Base-by-base conservation (phyloP, 371 early-diverging fungal species). In the Rhizopus delemar region DNA sequence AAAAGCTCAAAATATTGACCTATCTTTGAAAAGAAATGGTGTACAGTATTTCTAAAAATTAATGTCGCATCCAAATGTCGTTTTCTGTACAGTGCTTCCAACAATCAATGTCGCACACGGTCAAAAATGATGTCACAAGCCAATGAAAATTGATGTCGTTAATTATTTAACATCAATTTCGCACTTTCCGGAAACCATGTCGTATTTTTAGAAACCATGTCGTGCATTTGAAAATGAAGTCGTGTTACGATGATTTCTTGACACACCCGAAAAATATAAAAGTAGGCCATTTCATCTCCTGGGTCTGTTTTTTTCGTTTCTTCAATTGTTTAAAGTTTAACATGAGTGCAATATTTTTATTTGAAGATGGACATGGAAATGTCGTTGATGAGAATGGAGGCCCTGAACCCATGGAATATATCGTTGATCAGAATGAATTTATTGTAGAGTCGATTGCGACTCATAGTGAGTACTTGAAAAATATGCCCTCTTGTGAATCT, bases 351-450 rank as follows among this genome's bases (percentile, higher is more conserved):
- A 39, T 50, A 53, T 53, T 62, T 62, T 62, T 61, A 56, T 57
- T 39, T 62, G 57, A 57, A 62, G 57, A 57, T 57, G 63, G 52
- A 45, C 53, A 46, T 46, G 63, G 57, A 32, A 56, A 62, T 22
- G 22, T 22, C 22, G 22, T 22, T 22, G 22, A 22, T 22, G 22
- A 22, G 22, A 22, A 22, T 22, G 22, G 22, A 22, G 22, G 22
- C 22, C 22, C 22, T 22, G 22, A 22, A 22, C 22, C 22, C 22
- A 22, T 22, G 22, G 22, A 22, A 22, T 22, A 22, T 22, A 22
- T 22, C 22, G 22, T 22, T 22, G 22, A 22, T 22, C 22, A 22
- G 22, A 22, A 22, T 22, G 22, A 22, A 22, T 22, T 22, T 22
- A 22, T 22, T 22, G 48, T 57, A 35, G 57, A 59, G 51, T 22